Evolutionary conservation across 805 yeast species (phyloP), one percentile per base, ranked within the genome.

Genomic region (Myxozyma mucilagina): DNA sequence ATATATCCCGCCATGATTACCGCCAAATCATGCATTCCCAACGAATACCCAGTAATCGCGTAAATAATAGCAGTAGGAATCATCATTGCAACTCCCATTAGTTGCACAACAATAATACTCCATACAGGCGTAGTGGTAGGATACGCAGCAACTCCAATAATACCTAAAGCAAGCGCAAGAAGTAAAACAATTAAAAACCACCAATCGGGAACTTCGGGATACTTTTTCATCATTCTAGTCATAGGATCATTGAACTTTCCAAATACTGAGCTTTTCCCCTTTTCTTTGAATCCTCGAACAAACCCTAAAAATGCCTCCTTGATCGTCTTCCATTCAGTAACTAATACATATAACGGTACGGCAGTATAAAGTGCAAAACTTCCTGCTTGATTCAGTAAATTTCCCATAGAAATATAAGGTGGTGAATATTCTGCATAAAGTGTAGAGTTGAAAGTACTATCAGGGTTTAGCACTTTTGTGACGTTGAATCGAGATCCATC

Each of bases 131-230:
- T 81, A 52, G 81, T 81, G 13, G 62, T 56, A 18, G 62, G 63
- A 48, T 44, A 59, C 10, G 34, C 50, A 13, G 75, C 69, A 2
- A 79, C 70, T 41, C 76, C 70, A 11, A 75, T 77, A 43, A 56
- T 42, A 38, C 50, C 53, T n/a, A 56, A 32, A 4, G 55, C 72
- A 57, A 70, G 78, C 72, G 79, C 73, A 47, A 81, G 73, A 1
- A 77, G 61, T 9, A 84, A 75, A 34, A 85, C 75, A 10, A 75
- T 64, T 20, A 82, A 56, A 45, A 81, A 87, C 89, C 90, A 86
- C 85, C 86, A 84, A 66, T 84, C 87, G 65, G 94, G 94, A 31
- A 85, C 89, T 65, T 87, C 90, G 39, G 79, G 79, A 71, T 87
- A 86, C 56, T 71, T 74, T 47, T 65, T 70, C 84, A 82, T 83